Evolutionary conservation across 306 rosid species (phyloP), one percentile per base, ranked within the genome.

Genomic region (Cajanus cajan): DNA sequence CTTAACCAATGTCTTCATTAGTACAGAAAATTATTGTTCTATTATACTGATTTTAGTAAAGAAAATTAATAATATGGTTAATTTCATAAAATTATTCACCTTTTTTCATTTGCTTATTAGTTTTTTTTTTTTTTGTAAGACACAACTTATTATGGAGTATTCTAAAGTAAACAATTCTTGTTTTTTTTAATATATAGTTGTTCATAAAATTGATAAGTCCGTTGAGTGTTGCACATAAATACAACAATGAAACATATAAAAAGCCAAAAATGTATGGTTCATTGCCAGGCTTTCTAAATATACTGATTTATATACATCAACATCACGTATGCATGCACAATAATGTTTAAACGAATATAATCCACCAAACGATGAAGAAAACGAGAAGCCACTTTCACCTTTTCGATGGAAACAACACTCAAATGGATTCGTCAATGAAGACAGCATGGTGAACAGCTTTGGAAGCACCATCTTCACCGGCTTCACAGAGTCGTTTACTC

Each of bases 381-480:
- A 84, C 92, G 82, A 88, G 88, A 83, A 71, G 37, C n/a, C 18
- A 73, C 64, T 57, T 40, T 48, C 57, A 75, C 57, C 50, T 76
- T 82, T 87, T 82, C 90, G 81, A 83, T 80, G 39, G 71, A 68
- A 86, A 85, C 92, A 69, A 73, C 74, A 28, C 71, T 2, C 3
- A 47, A 34, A 25, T 34, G 81, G 70, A 85, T 55, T 81, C 31
- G 73, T 87, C 90, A 41, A 82, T 66, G 52, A 78, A 28, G 62
- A 85, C 88, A 84, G 16, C n/a, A 14, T 21, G 14, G 52, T 7
- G 8, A 68, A 62, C 6, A 68, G 19, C 91, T 79, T 92, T 71
- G 97, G 79, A 74, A 85, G 39, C 47, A 69, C 73, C 94, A 9
- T 41, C 40, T 24, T 41, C 61, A 67, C 86, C 87, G 82, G 89